Evolutionary conservation across 1,139 yeast genomes (phyloP).

Genomic region (Chernovozyma sophiae-reginae): DNA sequence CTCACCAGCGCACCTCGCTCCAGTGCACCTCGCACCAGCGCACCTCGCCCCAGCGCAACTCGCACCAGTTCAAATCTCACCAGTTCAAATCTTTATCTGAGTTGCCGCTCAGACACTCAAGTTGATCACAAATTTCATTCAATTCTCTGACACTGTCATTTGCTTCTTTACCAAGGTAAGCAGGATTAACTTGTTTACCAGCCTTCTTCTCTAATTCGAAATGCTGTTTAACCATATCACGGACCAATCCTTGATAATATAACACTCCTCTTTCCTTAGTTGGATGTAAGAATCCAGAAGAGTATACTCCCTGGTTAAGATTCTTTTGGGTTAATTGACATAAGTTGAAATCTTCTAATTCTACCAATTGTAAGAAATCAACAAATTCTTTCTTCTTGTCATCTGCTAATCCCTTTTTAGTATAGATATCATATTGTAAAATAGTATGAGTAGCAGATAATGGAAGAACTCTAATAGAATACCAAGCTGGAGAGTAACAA

Average conservation of each 20-base stretch:
- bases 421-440: constrained; percentile 56
- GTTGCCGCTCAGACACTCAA: constrained; percentile 43
- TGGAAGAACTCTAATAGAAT: constrained; percentile 57
- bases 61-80: too few species aligned
- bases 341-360: constrained; percentile 55
- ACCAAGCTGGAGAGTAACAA: constrained; percentile 66
- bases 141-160: constrained; percentile 45
- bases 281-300: constrained; percentile 57
- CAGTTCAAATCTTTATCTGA: constrained; percentile 14
- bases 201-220: constrained; percentile 39
- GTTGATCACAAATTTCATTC: constrained; percentile 44
- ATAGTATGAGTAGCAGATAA: constrained; percentile 49
- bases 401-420: constrained; percentile 54
- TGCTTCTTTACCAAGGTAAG: constrained; percentile 36
- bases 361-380: constrained; percentile 58
- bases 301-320: constrained; percentile 55
- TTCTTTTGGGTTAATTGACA: constrained; percentile 58
- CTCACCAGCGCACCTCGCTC: too few species aligned
- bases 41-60: too few species aligned
- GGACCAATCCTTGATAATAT: constrained; percentile 52
- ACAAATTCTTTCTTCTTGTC: constrained; percentile 55
- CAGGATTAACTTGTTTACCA: constrained; percentile 50
- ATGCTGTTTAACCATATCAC: constrained; percentile 56
- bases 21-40: too few species aligned
- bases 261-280: constrained; percentile 55